Conservation (phyloP, 2,329 filamentous ascomycete genomes). For the Pestalotiopsis sp. region DNA sequence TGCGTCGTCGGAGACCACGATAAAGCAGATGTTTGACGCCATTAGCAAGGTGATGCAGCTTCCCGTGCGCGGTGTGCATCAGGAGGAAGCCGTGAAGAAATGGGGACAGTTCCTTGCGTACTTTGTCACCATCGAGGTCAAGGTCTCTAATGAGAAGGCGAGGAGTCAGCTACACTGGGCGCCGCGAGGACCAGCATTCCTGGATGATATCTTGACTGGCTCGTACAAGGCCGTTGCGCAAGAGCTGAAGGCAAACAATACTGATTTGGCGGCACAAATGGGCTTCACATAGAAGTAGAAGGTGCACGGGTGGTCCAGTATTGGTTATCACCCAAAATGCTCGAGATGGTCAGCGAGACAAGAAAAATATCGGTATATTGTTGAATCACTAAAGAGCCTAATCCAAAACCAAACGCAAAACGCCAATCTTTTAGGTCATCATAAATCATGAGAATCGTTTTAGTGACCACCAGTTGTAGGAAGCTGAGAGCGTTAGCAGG, state of each 20-base stretch:
- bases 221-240: slow-evolving; percentile 23
- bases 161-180: slow-evolving; percentile 39
- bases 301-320: neutral
- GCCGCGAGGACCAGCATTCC: slow-evolving; percentile 30
- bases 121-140: slow-evolving; percentile 35
- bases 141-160: slow-evolving; percentile 37
- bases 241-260: neutral
- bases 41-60: slow-evolving; percentile 23
- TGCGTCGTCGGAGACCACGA: slow-evolving; percentile 31
- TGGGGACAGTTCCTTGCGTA: slow-evolving; percentile 32
- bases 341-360: neutral
- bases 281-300: neutral
- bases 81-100: slow-evolving; percentile 27
- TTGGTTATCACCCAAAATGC: neutral
- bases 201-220: slow-evolving; percentile 34
- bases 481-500: slow-evolving; percentile 1
- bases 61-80: slow-evolving; percentile 21
- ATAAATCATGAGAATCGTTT: neutral
- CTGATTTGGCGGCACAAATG: neutral
- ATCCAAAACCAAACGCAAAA: neutral
- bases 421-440: neutral
- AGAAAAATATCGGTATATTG: neutral
- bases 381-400: neutral
- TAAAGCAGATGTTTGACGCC: slow-evolving; percentile 27
- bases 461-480: slow-evolving; percentile 17